These are phyloP conservation scores for Colletotrichum coccodes DNA, from an alignment of 2,329 filamentous ascomycete genomes.

Conservation along the genomic window DNA sequence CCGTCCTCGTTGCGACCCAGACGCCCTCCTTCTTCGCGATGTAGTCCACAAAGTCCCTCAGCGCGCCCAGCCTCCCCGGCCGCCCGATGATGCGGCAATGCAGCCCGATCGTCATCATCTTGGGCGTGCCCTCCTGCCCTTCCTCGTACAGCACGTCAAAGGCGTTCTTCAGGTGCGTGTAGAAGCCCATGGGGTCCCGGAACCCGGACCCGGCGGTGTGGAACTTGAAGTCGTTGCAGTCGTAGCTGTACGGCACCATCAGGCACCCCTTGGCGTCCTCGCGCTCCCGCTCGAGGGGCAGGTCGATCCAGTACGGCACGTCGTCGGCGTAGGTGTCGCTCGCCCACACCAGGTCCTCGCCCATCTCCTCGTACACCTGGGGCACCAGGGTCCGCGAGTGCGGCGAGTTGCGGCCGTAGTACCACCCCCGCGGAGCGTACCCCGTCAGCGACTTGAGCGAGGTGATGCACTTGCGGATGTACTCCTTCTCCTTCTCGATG, in stretches of 20 bases:
- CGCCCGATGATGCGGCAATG: conserved; percentile 64
- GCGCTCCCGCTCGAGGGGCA: conserved; percentile 56
- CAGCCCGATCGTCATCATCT: conserved; percentile 68
- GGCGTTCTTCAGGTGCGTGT: conserved; percentile 57
- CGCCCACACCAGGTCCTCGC: conserved; percentile 59
- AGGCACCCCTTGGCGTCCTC: conserved; percentile 56
- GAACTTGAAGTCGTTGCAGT: conserved; percentile 64
- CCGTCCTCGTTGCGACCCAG: conserved; percentile 63
- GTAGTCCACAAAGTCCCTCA: conserved; percentile 64
- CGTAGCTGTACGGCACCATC: conserved; percentile 65
- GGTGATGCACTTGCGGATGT: conserved; percentile 54
- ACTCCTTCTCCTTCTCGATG: conserved; percentile 57
- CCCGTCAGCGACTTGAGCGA: conserved; percentile 54
- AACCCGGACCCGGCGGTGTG: conserved; percentile 53
- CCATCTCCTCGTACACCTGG: conserved; percentile 62
- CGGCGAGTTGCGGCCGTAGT: conserved; percentile 57
- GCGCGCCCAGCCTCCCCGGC: conserved; percentile 60
- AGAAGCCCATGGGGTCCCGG: conserved; percentile 54
- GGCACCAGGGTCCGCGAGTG: conserved; percentile 57
- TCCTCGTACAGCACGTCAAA: conserved; percentile 66
- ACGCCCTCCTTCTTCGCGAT: conserved; percentile 61
- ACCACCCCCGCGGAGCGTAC: conserved; percentile 58
- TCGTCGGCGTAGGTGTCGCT: conserved; percentile 65
- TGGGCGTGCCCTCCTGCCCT: conserved; percentile 56
- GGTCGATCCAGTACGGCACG: conserved; percentile 64